Evolutionary conservation across 1,284 basidiomycete species (phyloP), one percentile per base, ranked within the genome.

Genomic region (Phlebopus sp.): DNA sequence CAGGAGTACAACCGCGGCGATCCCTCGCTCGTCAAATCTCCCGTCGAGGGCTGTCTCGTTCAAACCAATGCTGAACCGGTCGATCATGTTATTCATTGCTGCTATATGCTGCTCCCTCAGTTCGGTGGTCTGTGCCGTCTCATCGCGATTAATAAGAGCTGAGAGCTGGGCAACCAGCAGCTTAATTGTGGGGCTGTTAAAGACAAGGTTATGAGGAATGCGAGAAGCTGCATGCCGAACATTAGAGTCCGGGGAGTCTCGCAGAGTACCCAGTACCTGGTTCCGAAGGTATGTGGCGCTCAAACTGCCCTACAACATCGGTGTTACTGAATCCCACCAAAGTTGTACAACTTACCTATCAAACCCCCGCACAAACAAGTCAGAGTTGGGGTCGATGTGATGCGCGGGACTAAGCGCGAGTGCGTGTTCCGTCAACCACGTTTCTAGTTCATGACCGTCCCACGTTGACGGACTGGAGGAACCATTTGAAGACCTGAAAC

Each of bases 211-310:
- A 15, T 42, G 55, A 7, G 51, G 37, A 9, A 61, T 45, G 8
- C 37, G 27, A 13, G 43, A 21, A 10, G 37, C 49, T 5, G 36
- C 45, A 1, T 27, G 37, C 5, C 30, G 37, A 13, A 43, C 27
- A 11, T 2, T 9, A 9, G 31, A 9, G 25, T 58, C 50, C 0
- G 38, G 7, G 2, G 58, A 50, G 11, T 15, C 42, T 7, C 52
- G 48, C 14, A 67, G 47, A 6, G 56, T 52, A n/a, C 51, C 53
- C 27, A 62, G 44, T 17, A 67, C 55, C 15, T 52, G 53, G 45
- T 64, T 66, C 18, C 59, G 52, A 18, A 66, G 50, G 46, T 57
- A 63, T 0, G 65, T 66, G 0, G 55, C 62, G 31, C 57, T 59
- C 37, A 67, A 41, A 44, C 65, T 67, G 14, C 17, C 13, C 14